These are phyloP conservation scores for Tricholoma matsutake DNA, from an alignment of 768 basidiomycete species.

Conservation along the genomic window DNA sequence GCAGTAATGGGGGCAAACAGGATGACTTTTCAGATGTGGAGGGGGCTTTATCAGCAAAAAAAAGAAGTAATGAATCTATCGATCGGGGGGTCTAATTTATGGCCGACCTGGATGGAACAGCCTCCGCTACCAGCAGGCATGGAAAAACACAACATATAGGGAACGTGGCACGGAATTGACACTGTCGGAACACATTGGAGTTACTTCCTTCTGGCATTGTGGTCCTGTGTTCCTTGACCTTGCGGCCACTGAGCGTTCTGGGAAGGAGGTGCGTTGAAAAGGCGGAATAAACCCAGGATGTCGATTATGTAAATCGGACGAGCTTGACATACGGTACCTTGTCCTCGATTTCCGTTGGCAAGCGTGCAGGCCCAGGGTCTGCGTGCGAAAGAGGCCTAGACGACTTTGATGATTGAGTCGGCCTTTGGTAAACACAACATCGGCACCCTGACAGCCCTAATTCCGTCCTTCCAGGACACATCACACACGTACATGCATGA, in stretches of 20 bases:
- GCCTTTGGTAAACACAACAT: slow-evolving; percentile 9
- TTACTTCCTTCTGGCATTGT: neutral
- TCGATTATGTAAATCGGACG: slow-evolving; percentile 19
- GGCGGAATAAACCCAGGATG: slow-evolving; percentile 8
- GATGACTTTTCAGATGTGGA: neutral
- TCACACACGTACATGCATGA: no score
- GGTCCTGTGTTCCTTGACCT: neutral
- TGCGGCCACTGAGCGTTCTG: neutral
- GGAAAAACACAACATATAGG: neutral
- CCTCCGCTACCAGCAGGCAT: slow-evolving; percentile 8
- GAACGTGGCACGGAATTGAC: slow-evolving; percentile 1
- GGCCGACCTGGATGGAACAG: slow-evolving; percentile 8
- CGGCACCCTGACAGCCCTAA: slow-evolving; percentile 32
- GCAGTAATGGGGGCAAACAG: neutral
- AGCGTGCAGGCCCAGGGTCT: slow-evolving; percentile 1
- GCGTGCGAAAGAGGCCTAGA: neutral
- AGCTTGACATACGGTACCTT: slow-evolving; percentile 2
- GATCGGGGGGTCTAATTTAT: neutral
- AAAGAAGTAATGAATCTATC: neutral
- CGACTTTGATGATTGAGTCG: no score
- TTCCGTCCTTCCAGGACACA: slow-evolving; percentile 38
- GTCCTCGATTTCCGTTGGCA: slow-evolving; percentile 3
- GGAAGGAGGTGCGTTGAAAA: neutral
- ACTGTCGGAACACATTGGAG: neutral
- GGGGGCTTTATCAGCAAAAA: neutral